Evolutionary conservation across 768 basidiomycete species (phyloP).

Genomic region (Kwoniella heveanensis): DNA sequence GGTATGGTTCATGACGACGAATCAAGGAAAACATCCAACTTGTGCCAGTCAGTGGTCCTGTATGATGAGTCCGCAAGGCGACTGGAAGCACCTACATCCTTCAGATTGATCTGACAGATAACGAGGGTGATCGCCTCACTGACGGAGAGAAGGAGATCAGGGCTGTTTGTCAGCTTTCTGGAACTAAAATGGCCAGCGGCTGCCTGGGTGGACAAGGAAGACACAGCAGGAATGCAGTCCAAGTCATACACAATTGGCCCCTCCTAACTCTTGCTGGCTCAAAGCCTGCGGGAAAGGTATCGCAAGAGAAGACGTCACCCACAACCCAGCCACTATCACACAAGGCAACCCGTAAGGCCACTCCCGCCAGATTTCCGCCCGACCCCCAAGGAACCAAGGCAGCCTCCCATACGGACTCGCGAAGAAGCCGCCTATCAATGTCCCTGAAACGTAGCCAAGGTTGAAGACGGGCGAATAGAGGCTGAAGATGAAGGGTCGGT

Average conservation of each 20-base stretch:
- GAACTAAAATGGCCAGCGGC: too few relatives aligned
- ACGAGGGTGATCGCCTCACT: neutral
- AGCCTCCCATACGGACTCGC: constrained; percentile 34
- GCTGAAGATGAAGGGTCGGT: constrained; percentile 39
- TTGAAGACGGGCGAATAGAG: constrained; percentile 38
- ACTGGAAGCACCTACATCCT: constrained; percentile 1
- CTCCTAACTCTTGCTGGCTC: too few relatives aligned
- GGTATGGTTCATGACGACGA: neutral
- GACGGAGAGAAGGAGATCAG: too few relatives aligned
- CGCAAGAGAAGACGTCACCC: constrained; percentile 1
- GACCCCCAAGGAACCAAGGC: constrained; percentile 37
- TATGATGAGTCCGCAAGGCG: too few relatives aligned
- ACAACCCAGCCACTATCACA: constrained; percentile 26
- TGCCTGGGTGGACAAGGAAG: too few relatives aligned
- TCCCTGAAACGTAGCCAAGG: constrained; percentile 33
- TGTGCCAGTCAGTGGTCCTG: too few relatives aligned
- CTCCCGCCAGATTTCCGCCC: constrained; percentile 20
- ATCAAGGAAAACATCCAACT: too few relatives aligned
- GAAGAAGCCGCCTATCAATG: constrained; percentile 38
- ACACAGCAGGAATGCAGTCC: too few relatives aligned
- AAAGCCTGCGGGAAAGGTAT: too few relatives aligned
- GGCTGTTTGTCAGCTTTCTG: too few relatives aligned
- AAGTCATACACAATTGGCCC: too few relatives aligned
- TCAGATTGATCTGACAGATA: neutral
- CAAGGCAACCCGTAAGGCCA: constrained; percentile 46